These are phyloP conservation scores for Venturia aucupariae DNA, from an alignment of 2,329 filamentous ascomycete species.

Conservation along the genomic window DNA sequence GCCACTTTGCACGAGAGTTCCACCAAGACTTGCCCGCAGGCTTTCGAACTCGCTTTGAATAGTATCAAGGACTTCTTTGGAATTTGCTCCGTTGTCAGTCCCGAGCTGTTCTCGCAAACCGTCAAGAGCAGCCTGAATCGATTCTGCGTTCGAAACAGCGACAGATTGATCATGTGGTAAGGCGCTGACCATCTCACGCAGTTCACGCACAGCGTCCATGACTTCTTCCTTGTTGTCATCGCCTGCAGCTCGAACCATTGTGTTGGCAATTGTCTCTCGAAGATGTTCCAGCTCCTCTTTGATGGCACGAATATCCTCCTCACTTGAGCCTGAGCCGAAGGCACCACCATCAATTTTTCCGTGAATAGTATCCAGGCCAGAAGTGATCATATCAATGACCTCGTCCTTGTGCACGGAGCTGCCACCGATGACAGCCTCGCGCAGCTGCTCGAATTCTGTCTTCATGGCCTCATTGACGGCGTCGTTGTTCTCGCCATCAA, in stretches of 20 bases:
- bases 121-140: constrained; percentile 44
- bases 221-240: constrained; percentile 28
- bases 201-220: constrained; percentile 27
- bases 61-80: constrained; percentile 32
- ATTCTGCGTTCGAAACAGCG: constrained; percentile 31
- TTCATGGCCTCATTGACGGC: constrained; percentile 61
- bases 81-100: constrained; percentile 31
- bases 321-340: constrained; percentile 26
- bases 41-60: constrained; percentile 35
- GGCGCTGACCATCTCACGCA: background rate
- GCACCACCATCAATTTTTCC: constrained; percentile 33
- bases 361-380: constrained; percentile 40
- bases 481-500: constrained; percentile 31
- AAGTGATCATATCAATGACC: constrained; percentile 50
- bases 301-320: constrained; percentile 40
- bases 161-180: constrained; percentile 3
- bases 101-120: constrained; percentile 31
- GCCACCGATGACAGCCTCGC: constrained; percentile 61
- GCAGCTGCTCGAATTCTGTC: constrained; percentile 72
- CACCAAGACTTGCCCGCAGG: constrained; percentile 34
- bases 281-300: constrained; percentile 54
- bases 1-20: constrained; percentile 31
- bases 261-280: constrained; percentile 46
- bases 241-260: constrained; percentile 26
- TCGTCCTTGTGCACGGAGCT: constrained; percentile 49